These are phyloP conservation scores for Trichoderma citrinoviride DNA, from an alignment of 2,329 filamentous ascomycete genomes.

Conservation along the genomic window DNA sequence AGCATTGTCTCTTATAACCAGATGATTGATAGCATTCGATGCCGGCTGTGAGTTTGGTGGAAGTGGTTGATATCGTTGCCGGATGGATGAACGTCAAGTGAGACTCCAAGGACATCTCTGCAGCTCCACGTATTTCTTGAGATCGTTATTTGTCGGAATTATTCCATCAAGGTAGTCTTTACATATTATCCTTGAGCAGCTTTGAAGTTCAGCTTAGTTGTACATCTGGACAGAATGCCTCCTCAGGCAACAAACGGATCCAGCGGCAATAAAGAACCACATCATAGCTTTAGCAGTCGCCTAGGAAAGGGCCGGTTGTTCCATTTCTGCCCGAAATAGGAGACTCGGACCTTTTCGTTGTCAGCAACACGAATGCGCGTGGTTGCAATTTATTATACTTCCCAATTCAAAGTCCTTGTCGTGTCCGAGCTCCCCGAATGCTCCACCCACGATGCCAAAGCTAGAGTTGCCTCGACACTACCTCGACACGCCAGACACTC, in stretches of 20 bases:
- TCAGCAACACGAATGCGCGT: background rate
- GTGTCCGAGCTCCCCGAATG: constrained; percentile 16
- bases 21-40: too few relatives aligned
- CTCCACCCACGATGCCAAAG: background rate
- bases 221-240: background rate
- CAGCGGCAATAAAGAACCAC: background rate
- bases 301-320: constrained; percentile 3
- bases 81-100: too few relatives aligned
- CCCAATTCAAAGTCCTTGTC: background rate
- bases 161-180: too few relatives aligned
- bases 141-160: too few relatives aligned
- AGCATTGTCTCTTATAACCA: too few relatives aligned
- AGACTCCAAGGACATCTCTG: too few relatives aligned
- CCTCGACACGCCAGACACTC: background rate
- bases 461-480: background rate
- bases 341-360: background rate
- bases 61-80: too few relatives aligned
- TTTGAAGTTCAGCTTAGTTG: too few relatives aligned
- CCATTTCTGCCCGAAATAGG: background rate
- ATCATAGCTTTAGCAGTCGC: background rate
- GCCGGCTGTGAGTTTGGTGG: too few relatives aligned
- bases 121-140: too few relatives aligned
- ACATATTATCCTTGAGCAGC: too few relatives aligned
- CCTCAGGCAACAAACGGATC: too few relatives aligned
- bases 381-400: background rate